Percentiles rank a stretch among this genome's conserved stretches.
Conservation (phyloP, 306 rosid genomes). For the Glycyrrhiza uralensis region DNA sequence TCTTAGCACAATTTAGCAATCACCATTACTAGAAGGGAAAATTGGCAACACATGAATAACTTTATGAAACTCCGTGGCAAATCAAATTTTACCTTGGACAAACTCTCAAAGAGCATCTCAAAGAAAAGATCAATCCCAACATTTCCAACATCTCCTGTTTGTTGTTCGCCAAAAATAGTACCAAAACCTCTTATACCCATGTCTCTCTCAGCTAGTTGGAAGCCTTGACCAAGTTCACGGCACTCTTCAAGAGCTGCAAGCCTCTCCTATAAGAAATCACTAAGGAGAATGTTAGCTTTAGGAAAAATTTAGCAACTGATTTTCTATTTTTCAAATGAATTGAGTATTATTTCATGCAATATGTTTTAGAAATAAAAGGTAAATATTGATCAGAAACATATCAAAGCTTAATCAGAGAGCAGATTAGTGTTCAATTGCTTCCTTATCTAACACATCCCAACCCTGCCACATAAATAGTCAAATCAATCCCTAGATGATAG, state of each 20-base stretch:
- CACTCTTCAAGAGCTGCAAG: conserved; percentile 94
- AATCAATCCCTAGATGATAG: no score
- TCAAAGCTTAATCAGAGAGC: no score
- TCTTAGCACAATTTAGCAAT: no score
- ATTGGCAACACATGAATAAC: no score
- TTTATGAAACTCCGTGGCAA: no score
- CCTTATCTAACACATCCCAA: no score
- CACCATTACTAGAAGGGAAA: no score
- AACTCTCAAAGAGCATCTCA: conserved; percentile 99
- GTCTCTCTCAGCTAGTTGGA: conserved; percentile 94
- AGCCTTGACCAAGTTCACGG: conserved; percentile 95
- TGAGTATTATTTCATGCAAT: conserved; percentile 2
- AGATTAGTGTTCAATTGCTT: no score
- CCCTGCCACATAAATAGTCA: no score
- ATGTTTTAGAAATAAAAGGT: conserved; percentile 7
- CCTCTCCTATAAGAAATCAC: conserved; percentile 65
- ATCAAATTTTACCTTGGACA: conserved; percentile 67
- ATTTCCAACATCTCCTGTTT: conserved; percentile 95
- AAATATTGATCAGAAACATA: conserved; percentile 38
- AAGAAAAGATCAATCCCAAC: conserved; percentile 95
- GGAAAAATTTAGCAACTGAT: conserved; percentile 6
- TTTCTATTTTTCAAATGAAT: conserved; percentile 16
- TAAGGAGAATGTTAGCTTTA: conserved; percentile 34
- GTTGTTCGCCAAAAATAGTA: conserved; percentile 91
- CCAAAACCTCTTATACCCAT: conserved; percentile 99